Evolutionary conservation across 2,329 filamentous ascomycete species (phyloP), one percentile per base, ranked within the genome.

Genomic region (Coniosporium tulheliwenetii): DNA sequence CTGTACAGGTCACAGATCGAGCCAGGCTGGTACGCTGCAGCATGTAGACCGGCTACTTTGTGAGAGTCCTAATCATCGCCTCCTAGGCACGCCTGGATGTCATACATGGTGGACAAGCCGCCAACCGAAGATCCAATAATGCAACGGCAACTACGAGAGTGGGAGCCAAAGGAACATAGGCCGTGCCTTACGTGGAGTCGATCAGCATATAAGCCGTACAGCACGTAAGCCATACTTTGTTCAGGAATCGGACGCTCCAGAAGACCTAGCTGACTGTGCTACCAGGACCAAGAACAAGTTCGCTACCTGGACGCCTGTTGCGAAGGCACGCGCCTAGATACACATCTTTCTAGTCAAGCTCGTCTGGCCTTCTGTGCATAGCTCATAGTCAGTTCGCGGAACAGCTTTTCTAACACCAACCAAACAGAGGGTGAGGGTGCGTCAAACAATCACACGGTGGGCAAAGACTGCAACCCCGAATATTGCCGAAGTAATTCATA

Each of bases 141-240:
- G 47, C 73, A 77, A 52, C 66, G 77, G 40, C 70, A 76, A 50
- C 62, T 77, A 37, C 75, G 85, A 46, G 61, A 69, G 32, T 96
- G 87, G 82, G 86, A 94, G 60, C 70, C 78, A 44, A 69, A 71
- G 42, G 71, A 80, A 54, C 75, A 89, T 55, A 68, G 78, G 46
- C 79, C 82, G 47, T 91, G 85, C 61, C 67, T 77, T 52, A 95
- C 91, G 26, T 66, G 71, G 55, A 81, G 73, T 46, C 75, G 81
- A 46, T 85, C 74, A 44, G 87, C 86, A 34, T 98, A 79, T 70
- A 93, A 84, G 70, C 77, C 91, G 30, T 98, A 95, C 66, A 94
- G 71, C 68, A 98, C 91, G 87, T 96, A 65, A 62, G 87, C 79
- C 30, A 40, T 40, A 38, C 30, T 14, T 33, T 15, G 15, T 14